These are phyloP conservation scores for Eimeria maxima DNA, from an alignment of 169 alveolate genomes.

Conservation along the genomic window DNA sequence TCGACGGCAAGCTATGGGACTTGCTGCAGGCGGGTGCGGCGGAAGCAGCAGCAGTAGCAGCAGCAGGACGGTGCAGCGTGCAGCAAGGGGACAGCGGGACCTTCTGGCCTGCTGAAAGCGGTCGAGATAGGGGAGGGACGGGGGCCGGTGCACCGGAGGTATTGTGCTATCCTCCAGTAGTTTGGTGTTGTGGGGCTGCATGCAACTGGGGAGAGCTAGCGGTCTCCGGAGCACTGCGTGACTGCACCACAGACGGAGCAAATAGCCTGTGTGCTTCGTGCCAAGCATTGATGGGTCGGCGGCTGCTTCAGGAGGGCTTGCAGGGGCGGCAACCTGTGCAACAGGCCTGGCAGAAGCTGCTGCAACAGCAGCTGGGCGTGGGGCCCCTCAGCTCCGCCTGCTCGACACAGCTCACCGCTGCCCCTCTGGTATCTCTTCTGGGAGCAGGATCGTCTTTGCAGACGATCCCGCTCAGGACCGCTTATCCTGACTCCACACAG, in stretches of 20 bases:
- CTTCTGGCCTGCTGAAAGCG: neutral
- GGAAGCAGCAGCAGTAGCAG: slow-evolving; percentile 52
- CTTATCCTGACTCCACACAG: neutral
- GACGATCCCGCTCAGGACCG: neutral
- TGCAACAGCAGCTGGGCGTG: slow-evolving; percentile 52
- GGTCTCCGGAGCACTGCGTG: slow-evolving; percentile 16
- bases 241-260: slow-evolving; percentile 1
- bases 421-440: neutral
- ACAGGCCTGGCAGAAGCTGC: slow-evolving; percentile 46
- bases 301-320: neutral
- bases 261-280: neutral
- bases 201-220: slow-evolving; percentile 36
- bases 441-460: neutral
- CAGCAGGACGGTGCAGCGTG: neutral
- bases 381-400: slow-evolving; percentile 59
- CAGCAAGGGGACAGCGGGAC: slow-evolving; percentile 8
- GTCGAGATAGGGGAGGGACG: neutral
- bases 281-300: neutral
- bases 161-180: neutral
- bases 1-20: slow-evolving; percentile 49
- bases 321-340: slow-evolving; percentile 23
- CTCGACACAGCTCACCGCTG: slow-evolving; percentile 32
- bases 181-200: slow-evolving; percentile 46
- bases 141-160: neutral
- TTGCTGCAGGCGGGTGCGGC: slow-evolving; percentile 49